Evolutionary conservation across 805 yeast species (phyloP).

Genomic region (Metschnikowia baotianmanensis): DNA sequence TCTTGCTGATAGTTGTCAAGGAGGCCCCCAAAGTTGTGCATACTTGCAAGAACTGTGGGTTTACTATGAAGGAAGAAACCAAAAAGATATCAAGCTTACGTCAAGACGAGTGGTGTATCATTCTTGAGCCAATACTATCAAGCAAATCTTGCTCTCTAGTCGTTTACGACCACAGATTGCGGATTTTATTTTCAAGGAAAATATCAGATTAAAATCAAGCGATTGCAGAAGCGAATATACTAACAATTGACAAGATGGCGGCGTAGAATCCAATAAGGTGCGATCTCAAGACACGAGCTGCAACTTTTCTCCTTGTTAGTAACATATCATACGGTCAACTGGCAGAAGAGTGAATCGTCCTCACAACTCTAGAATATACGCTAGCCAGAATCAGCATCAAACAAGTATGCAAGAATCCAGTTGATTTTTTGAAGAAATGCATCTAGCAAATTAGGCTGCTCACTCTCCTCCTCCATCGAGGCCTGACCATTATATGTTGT

Average conservation of each 20-base stretch:
- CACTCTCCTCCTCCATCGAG: conserved; percentile 6
- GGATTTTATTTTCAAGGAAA: conserved; percentile 13
- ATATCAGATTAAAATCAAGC: conserved; percentile 1
- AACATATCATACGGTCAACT: conserved; percentile 4
- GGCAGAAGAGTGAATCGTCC: conserved; percentile 9
- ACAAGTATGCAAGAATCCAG: conserved; percentile 12
- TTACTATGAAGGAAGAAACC: conserved; percentile 13
- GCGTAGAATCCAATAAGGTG: conserved; percentile 8
- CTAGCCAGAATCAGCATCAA: conserved; percentile 10
- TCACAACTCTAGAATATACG: conserved; percentile 1
- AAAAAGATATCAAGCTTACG: conserved; percentile 13
- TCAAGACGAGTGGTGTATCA: conserved; percentile 20
- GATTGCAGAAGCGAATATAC: conserved; percentile 5
- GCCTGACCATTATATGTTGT: conserved; percentile 5
- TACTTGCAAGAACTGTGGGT: conserved; percentile 38
- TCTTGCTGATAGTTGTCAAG: conserved; percentile 25
- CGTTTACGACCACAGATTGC: conserved; percentile 17
- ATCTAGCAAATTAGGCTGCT: conserved; percentile 5
- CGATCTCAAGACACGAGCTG: conserved; percentile 8
- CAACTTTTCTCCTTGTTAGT: conserved; percentile 11
- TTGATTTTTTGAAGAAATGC: conserved; percentile 8
- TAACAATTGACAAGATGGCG: conserved; percentile 5
- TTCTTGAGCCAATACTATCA: conserved; percentile 19
- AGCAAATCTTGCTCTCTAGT: conserved; percentile 15
- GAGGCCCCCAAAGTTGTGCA: conserved; percentile 22